phyloP scores from a whole-genome alignment of 2,329 filamentous ascomycete genomes.

The Cladosporium cucumerinum region DNA sequence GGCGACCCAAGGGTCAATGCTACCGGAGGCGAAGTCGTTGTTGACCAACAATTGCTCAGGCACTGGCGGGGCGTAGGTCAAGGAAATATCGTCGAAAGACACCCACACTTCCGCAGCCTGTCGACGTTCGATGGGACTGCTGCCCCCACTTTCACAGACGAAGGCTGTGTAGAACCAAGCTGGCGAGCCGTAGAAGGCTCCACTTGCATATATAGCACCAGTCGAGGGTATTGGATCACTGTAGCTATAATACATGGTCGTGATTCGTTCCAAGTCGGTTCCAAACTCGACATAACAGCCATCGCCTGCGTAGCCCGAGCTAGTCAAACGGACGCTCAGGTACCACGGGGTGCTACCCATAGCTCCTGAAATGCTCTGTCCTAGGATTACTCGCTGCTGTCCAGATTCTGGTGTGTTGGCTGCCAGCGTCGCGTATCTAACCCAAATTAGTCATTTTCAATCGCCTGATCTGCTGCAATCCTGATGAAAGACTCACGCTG shows the following conservation, averaged over 20 bases:
- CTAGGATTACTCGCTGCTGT: not conserved
- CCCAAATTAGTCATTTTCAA: not conserved
- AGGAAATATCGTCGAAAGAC: not conserved
- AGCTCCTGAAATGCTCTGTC: not conserved
- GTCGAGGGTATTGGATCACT: not conserved
- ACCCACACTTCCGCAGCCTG: not conserved
- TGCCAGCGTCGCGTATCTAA: not conserved
- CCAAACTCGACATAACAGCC: not conserved
- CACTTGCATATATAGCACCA: not conserved
- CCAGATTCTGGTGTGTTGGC: not conserved
- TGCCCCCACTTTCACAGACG: not conserved
- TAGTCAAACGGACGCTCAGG: not conserved
- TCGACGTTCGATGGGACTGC: not conserved
- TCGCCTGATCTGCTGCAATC: not conserved
- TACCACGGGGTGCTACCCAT: not conserved
- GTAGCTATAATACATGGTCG: not conserved
- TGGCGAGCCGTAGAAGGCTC: not conserved
- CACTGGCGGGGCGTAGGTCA: not conserved
- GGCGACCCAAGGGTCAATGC: not conserved
- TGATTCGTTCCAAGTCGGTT: not conserved
- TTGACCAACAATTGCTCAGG: not conserved
- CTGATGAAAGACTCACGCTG: not conserved
- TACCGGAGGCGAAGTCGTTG: not conserved
- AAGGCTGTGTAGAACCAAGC: not conserved
- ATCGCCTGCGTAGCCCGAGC: not conserved